Evolutionary conservation across 129 eudicot species (phyloP).

Genomic region (Tagetes patula): DNA sequence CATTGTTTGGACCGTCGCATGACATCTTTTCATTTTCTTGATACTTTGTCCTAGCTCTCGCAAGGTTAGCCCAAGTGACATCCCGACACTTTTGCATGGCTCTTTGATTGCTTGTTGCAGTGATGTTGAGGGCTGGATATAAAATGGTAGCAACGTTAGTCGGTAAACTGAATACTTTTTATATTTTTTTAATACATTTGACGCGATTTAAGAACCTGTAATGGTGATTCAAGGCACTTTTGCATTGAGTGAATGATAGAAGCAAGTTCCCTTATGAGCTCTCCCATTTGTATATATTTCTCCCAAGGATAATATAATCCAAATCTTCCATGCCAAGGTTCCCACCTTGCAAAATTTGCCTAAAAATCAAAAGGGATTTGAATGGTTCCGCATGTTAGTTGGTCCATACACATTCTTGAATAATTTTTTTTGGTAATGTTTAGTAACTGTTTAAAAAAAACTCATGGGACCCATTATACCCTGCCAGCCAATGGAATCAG

Average conservation of each 20-base stretch:
- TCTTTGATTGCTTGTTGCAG: constrained; percentile 50
- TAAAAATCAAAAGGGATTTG: constrained; percentile 31
- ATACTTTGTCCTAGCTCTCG: constrained; percentile 71
- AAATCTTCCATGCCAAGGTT: constrained; percentile 95
- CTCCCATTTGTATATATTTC: constrained; percentile 66
- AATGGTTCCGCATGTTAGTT: constrained; percentile 1
- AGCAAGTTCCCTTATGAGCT: constrained; percentile 68
- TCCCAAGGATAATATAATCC: constrained; percentile 78
- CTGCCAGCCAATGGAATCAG: too few species aligned
- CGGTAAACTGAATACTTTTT: background rate
- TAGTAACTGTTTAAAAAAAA: too few species aligned
- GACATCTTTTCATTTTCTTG: constrained; percentile 54
- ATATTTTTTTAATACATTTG: background rate
- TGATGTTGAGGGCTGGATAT: constrained; percentile 46
- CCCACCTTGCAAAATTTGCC: constrained; percentile 91
- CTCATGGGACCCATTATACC: too few species aligned
- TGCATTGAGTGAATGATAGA: constrained; percentile 54
- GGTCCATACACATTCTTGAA: background rate
- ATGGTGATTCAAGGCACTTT: constrained; percentile 65
- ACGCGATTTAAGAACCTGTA: constrained; percentile 45
- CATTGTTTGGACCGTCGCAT: constrained; percentile 32
- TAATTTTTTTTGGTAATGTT: background rate
- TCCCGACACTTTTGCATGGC: constrained; percentile 47
- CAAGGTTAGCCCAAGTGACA: constrained; percentile 44
- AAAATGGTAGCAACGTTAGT: constrained; percentile 13